phyloP scores from a whole-genome alignment of 2,329 filamentous ascomycete genomes.

The Akanthomyces lecanii region DNA sequence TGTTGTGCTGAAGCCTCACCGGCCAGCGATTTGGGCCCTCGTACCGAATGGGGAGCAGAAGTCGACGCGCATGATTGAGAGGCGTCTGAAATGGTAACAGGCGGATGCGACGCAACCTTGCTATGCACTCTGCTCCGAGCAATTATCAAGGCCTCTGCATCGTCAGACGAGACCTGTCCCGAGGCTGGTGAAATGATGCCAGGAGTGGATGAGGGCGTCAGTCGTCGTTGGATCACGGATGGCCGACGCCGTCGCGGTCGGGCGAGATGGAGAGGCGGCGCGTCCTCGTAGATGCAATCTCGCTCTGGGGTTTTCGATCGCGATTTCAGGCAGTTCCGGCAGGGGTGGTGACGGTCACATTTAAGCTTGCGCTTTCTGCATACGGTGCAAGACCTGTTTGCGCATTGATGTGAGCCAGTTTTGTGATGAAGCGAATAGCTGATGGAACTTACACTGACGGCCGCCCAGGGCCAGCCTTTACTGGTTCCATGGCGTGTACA shows the following conservation, averaged over 20 bases:
- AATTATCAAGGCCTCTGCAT: background rate
- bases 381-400: slow-evolving; percentile 35
- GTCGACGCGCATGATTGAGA: slow-evolving; percentile 33
- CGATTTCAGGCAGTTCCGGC: slow-evolving; percentile 34
- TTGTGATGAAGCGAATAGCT: background rate
- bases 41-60: slow-evolving; percentile 39
- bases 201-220: background rate
- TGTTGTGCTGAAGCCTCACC: slow-evolving; percentile 23
- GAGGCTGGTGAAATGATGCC: background rate
- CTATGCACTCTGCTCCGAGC: too few species aligned
- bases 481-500: background rate
- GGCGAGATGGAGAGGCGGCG: background rate
- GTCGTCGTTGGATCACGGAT: background rate
- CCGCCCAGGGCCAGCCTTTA: slow-evolving; percentile 1
- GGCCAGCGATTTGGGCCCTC: background rate
- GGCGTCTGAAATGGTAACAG: background rate
- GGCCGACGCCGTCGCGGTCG: background rate
- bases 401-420: background rate
- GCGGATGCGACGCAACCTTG: background rate
- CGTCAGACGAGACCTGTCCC: background rate
- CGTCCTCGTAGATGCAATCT: slow-evolving; percentile 30
- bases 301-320: slow-evolving; percentile 28
- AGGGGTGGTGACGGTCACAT: slow-evolving; percentile 38
- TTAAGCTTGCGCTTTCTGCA: slow-evolving; percentile 41
- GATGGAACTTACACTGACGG: background rate